A percentile compares a stretch with the other conserved stretches of the same genome.
These are phyloP conservation scores for Goffeauzyma gilvescens DNA, from an alignment of 768 basidiomycete species.

Conservation along the genomic window DNA sequence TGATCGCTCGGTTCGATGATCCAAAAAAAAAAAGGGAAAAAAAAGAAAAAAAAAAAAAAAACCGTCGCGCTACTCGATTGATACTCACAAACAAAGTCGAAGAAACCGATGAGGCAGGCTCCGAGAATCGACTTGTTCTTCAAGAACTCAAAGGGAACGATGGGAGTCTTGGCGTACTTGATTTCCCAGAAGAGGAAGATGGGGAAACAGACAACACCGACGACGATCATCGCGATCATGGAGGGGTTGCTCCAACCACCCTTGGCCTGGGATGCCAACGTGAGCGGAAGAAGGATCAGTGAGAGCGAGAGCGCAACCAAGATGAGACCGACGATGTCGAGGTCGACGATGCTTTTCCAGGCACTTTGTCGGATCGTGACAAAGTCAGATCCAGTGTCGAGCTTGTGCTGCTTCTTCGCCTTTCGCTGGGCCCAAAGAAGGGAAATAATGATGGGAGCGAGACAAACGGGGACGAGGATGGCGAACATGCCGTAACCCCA, in stretches of 20 bases:
- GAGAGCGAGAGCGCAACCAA: conserved; percentile 28
- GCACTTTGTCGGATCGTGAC: not conserved
- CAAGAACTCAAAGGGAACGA: conserved; percentile 45
- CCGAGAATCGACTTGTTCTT: conserved; percentile 43
- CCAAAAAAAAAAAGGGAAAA: too few relatives aligned
- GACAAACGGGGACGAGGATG: conserved; percentile 28
- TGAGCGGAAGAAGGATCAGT: conserved; percentile 31
- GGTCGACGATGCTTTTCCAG: conserved; percentile 5
- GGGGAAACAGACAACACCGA: conserved; percentile 4
- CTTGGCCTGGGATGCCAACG: conserved; percentile 17
- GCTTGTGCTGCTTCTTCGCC: conserved; percentile 16
- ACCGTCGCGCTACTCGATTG: too few relatives aligned
- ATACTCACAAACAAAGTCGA: conserved; percentile 33
- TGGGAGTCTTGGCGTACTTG: conserved; percentile 41
- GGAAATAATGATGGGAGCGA: conserved; percentile 28
- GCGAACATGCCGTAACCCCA: conserved; percentile 35
- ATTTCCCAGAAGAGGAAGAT: conserved; percentile 32
- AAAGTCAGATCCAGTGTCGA: not conserved
- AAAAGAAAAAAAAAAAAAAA: too few relatives aligned
- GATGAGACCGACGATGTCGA: conserved; percentile 17
- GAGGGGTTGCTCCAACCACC: conserved; percentile 26
- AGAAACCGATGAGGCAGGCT: conserved; percentile 41
- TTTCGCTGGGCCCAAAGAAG: conserved; percentile 32
- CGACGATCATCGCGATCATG: conserved; percentile 16
- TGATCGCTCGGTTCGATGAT: too few relatives aligned